A percentile compares a stretch with the other conserved stretches of the same genome.
These are phyloP conservation scores for Scenedesmus sp. DNA, from an alignment of 163 green algal species.

Conservation along the genomic window DNA sequence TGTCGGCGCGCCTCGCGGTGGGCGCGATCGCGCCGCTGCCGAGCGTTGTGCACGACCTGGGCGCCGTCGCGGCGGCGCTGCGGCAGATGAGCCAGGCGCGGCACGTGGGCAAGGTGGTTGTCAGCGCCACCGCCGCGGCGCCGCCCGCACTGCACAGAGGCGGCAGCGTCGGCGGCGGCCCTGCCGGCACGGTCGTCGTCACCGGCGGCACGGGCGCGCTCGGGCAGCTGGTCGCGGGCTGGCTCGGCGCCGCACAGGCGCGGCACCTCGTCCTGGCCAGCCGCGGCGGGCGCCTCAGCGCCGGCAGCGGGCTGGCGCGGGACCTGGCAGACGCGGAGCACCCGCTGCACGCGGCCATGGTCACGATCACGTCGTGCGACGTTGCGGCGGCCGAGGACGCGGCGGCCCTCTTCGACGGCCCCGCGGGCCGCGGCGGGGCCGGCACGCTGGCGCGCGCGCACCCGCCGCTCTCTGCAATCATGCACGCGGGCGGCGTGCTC, in stretches of 20 bases:
- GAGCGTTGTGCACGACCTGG: slow-evolving; percentile 21
- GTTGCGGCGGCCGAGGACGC: neutral
- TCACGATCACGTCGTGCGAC: slow-evolving; percentile 46
- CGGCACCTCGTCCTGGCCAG: slow-evolving; percentile 60
- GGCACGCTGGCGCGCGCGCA: neutral
- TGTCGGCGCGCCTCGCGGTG: slow-evolving; percentile 25
- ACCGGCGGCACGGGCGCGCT: slow-evolving; percentile 69
- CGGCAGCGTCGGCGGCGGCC: slow-evolving; percentile 19
- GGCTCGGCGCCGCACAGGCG: slow-evolving; percentile 50
- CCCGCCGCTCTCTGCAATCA: slow-evolving; percentile 22
- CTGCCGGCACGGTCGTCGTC: slow-evolving; percentile 47
- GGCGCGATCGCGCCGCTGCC: slow-evolving; percentile 25
- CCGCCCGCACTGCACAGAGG: slow-evolving; percentile 14
- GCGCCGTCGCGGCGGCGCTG: slow-evolving; percentile 57
- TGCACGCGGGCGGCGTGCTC: slow-evolving; percentile 85
- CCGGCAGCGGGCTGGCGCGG: neutral
- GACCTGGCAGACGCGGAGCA: neutral
- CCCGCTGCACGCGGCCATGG: slow-evolving; percentile 22
- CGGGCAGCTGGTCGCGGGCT: slow-evolving; percentile 55
- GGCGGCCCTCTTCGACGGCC: neutral
- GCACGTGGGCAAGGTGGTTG: slow-evolving; percentile 51
- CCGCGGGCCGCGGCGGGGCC: neutral
- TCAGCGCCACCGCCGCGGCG: slow-evolving; percentile 5
- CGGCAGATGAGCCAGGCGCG: slow-evolving; percentile 62
- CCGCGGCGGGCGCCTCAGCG: slow-evolving; percentile 24